Evolutionary conservation across 345 rosid genomes (phyloP), one percentile per base, ranked within the genome.

Genomic region (Isatis tinctoria): DNA sequence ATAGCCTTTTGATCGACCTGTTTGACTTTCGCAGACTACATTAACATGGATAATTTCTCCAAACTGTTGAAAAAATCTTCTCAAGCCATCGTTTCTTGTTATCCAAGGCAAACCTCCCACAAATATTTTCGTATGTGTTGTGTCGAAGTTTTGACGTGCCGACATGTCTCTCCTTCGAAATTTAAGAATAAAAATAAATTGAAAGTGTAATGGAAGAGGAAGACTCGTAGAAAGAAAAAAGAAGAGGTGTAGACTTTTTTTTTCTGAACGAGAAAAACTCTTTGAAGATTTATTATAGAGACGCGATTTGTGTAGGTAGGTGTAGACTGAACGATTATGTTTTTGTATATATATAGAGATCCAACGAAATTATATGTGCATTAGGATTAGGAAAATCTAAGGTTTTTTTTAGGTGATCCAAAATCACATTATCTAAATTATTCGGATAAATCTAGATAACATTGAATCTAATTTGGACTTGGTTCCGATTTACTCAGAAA

Each of bases 1-100:
- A 58, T 77, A 85, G 8, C 88, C 86, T 26, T 85, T 78, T 10
- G 88, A 85, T 72, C 75, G 74, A 4, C 74, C 76, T 6, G 79
- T 74, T 32, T 0, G 22, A 36, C 67, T 81, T 20, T 85, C 82
- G 16, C 8, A 32, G 44, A 85, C 82, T 10, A 83, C 80, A 24
- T 79, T 83, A 45, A 74, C 83, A 56, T 81, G 81, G 3, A 57
- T 48, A 16, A 81, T 81, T 70, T 77, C 82, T 6, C 85, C 83
- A 7, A 81, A 85, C 62, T 70, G 82, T 20, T 77, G 72, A 39
- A 81, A 85, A 37, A 70, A 72, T 2, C 36, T 36, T 61, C 27
- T 37, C 69, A 72, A 17, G 5, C 52, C 60, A 16, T 72, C 32
- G 1, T 37, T 6, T 48, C 22, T 61, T 48, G 69, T 72, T 48